Conservation (phyloP, 495 filamentous ascomycete genomes). For the Arthonia radiata region DNA sequence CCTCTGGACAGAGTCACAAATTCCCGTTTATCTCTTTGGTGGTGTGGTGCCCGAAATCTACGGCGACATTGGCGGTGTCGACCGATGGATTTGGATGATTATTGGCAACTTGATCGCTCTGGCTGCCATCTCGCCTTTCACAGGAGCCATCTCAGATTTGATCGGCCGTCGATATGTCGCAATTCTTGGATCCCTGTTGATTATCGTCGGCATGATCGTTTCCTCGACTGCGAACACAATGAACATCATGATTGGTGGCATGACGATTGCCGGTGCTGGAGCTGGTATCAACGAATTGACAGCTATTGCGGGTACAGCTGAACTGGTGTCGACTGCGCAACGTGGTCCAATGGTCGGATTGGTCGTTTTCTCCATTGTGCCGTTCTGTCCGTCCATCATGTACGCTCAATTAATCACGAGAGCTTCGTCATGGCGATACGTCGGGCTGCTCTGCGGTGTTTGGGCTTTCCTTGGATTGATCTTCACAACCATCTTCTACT, state of each 20-base stretch:
- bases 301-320: conserved; percentile 37
- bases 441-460: conserved; percentile 31
- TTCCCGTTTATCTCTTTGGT: conserved; percentile 10
- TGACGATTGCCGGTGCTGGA: conserved; percentile 35
- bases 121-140: conserved; percentile 46
- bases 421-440: conserved; percentile 35
- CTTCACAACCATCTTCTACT: conserved; percentile 37
- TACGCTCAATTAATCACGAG: conserved; percentile 44
- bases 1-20: no score
- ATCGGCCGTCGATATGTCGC: conserved; percentile 44
- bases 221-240: conserved; percentile 36
- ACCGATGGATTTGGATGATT: conserved; percentile 44
- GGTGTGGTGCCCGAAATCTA: conserved; percentile 41
- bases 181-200: conserved; percentile 28
- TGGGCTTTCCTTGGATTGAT: conserved; percentile 38
- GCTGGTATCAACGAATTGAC: conserved; percentile 41
- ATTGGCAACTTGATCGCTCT: conserved; percentile 40
- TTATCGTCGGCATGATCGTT: conserved; percentile 42
- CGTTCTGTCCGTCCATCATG: conserved; percentile 41
- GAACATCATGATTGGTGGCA: conserved; percentile 42
- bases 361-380: conserved; percentile 41
- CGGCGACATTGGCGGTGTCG: conserved; percentile 33
- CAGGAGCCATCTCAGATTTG: conserved; percentile 44
- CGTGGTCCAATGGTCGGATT: conserved; percentile 43
- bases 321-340: conserved; percentile 41